phyloP scores from a whole-genome alignment of 2,329 filamentous ascomycete species.

The Calonectria crousiana region DNA sequence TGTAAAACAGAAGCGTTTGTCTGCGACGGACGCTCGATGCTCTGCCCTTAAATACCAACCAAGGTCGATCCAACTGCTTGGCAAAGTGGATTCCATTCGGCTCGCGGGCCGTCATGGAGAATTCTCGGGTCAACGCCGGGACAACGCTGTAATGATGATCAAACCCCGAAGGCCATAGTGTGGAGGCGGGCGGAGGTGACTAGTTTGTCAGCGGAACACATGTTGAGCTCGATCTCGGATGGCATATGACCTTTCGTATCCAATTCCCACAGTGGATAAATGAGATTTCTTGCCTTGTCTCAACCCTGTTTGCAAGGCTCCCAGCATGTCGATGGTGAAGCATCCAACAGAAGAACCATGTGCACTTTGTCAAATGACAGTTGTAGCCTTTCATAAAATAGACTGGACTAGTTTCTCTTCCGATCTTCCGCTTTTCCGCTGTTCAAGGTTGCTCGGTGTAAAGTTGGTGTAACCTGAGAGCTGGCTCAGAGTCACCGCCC shows the following conservation, averaged over 20 bases:
- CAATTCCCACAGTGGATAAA: background rate
- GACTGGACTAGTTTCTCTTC: too few relatives aligned
- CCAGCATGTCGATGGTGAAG: too few relatives aligned
- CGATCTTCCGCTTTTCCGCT: too few relatives aligned
- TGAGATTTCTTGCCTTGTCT: background rate
- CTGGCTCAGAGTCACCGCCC: background rate
- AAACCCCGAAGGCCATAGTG: background rate
- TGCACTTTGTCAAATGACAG: too few relatives aligned
- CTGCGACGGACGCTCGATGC: background rate
- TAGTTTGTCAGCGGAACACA: background rate
- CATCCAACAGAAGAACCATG: too few relatives aligned
- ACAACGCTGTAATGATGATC: background rate
- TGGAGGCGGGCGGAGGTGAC: background rate
- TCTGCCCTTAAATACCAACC: background rate
- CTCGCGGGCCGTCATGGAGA: background rate
- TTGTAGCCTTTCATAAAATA: too few relatives aligned
- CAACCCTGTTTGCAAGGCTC: too few relatives aligned
- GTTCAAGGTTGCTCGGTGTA: too few relatives aligned
- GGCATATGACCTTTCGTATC: background rate
- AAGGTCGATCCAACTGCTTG: background rate
- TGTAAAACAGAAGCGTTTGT: background rate
- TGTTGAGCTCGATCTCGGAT: background rate
- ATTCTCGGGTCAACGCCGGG: background rate
- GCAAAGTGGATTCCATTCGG: background rate
- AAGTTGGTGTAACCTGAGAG: background rate